Percentiles rank a stretch among this genome's conserved stretches.
Evolutionary conservation across 257 asterid genomes (phyloP).

Genomic region (Cinchona pubescens): DNA sequence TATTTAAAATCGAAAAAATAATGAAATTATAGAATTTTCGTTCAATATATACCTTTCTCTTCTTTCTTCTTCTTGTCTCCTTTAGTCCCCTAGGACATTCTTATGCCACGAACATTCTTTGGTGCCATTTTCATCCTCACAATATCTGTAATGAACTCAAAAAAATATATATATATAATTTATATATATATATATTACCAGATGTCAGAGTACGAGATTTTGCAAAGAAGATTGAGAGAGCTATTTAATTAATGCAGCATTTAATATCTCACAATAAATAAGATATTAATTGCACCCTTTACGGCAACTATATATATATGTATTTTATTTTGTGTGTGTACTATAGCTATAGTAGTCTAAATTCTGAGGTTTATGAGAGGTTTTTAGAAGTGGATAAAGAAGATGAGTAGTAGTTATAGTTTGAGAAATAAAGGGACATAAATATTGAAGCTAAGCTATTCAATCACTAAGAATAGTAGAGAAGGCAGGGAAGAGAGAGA

Average conservation of each 20-base stretch:
- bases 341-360: slow-evolving; percentile 9
- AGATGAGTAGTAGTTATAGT: slow-evolving; percentile 20
- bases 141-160: background rate
- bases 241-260: slow-evolving; percentile 52
- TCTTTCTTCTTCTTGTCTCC: slow-evolving; percentile 96
- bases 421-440: slow-evolving; percentile 31
- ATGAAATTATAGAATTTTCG: too few species aligned
- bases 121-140: slow-evolving; percentile 65
- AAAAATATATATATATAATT: background rate
- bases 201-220: slow-evolving; percentile 7
- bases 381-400: slow-evolving; percentile 29
- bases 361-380: slow-evolving; percentile 31
- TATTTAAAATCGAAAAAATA: too few species aligned
- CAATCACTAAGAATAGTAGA: background rate
- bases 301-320: background rate
- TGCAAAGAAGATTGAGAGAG: slow-evolving; percentile 21
- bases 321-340: background rate
- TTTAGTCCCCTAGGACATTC: too few species aligned
- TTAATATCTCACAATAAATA: slow-evolving; percentile 24
- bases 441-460: slow-evolving; percentile 21
- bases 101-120: slow-evolving; percentile 84
- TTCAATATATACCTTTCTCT: slow-evolving; percentile 87
- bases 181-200: background rate
- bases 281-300: background rate
- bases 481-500: slow-evolving; percentile 16